phyloP scores from a whole-genome alignment of 2,329 filamentous ascomycete species.

The Calonectria honghensis region DNA sequence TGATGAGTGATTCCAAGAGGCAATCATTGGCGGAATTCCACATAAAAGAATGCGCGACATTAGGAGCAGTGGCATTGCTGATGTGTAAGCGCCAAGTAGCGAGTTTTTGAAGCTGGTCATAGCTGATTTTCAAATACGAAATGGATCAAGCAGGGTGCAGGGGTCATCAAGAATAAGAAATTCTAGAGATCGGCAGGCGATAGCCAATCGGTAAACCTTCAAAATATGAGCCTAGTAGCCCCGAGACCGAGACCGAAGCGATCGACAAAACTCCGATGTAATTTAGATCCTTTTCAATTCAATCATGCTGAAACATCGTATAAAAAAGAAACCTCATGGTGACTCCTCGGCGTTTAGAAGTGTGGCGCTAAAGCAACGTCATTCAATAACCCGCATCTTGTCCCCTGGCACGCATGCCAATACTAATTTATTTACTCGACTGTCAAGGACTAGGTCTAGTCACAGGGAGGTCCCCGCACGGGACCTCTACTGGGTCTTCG shows the following conservation, averaged over 20 bases:
- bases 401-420: no score
- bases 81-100: background rate
- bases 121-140: background rate
- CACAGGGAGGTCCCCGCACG: no score
- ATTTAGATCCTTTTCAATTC: background rate
- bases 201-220: background rate
- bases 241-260: background rate
- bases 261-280: background rate
- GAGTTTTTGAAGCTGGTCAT: no score
- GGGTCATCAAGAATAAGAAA: background rate
- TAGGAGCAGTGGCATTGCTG: background rate
- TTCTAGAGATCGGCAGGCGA: background rate
- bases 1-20: background rate
- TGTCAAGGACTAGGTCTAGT: no score
- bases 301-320: background rate
- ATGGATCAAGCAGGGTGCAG: background rate
- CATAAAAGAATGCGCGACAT: background rate
- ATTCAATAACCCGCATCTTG: background rate
- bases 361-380: background rate
- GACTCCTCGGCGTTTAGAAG: background rate
- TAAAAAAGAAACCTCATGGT: background rate
- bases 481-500: no score
- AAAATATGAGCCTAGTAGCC: background rate
- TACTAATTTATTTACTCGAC: no score
- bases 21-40: background rate